Percentiles rank a stretch among this genome's conserved stretches.
Conservation (phyloP, 2,329 filamentous ascomycete genomes). For the Pestalotiopsis sp. region DNA sequence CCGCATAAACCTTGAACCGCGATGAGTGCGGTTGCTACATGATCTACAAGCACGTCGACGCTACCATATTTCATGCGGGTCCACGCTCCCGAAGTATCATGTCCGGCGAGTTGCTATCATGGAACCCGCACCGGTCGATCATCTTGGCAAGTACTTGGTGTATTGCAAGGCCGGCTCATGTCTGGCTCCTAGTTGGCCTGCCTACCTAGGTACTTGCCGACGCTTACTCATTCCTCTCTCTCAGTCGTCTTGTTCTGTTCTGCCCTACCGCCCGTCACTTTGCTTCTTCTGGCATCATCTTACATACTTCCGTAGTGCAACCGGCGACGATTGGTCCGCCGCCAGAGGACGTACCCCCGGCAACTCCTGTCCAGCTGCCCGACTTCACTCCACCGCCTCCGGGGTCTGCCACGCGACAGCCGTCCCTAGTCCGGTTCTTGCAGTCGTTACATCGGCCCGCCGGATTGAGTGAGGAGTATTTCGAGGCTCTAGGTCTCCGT, state of each 20-base stretch:
- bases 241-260: not conserved
- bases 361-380: slow-evolving; percentile 58
- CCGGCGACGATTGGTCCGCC: slow-evolving; percentile 25
- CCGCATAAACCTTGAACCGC: not conserved
- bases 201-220: not conserved
- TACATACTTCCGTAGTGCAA: slow-evolving; percentile 28
- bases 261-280: not conserved
- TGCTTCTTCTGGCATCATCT: slow-evolving; percentile 18
- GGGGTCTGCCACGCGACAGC: slow-evolving; percentile 22
- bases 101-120: not conserved
- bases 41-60: slow-evolving; percentile 1
- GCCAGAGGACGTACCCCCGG: slow-evolving; percentile 57
- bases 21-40: not conserved
- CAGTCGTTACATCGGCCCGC: slow-evolving; percentile 56
- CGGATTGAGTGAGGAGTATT: slow-evolving; percentile 51
- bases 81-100: not conserved
- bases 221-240: not conserved
- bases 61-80: slow-evolving; percentile 5
- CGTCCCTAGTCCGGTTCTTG: slow-evolving; percentile 52
- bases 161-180: not conserved
- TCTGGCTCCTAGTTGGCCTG: not conserved
- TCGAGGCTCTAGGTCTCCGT: slow-evolving; percentile 61
- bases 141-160: not conserved
- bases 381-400: slow-evolving; percentile 37
- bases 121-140: slow-evolving; percentile 7